Conservation (phyloP, 2,329 filamentous ascomycete genomes). For the Plenodomus biglobosus region DNA sequence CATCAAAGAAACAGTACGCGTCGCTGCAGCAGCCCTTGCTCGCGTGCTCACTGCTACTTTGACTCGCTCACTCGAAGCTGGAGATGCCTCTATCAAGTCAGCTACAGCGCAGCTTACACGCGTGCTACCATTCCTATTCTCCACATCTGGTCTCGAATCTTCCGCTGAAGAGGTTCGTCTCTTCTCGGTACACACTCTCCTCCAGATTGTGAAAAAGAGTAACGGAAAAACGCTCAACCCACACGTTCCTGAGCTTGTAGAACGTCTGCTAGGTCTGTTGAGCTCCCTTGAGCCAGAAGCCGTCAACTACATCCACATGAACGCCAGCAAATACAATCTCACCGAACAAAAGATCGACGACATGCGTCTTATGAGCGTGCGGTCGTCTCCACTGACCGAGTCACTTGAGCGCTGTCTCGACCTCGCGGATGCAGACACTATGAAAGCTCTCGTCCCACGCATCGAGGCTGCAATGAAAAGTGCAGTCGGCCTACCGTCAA, state of each 20-base stretch:
- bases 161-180: constrained; percentile 82
- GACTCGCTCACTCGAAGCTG: constrained; percentile 80
- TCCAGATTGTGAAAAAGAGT: constrained; percentile 88
- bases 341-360: constrained; percentile 90
- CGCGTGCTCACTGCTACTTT: constrained; percentile 81
- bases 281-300: constrained; percentile 87
- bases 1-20: constrained; percentile 86
- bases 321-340: constrained; percentile 79
- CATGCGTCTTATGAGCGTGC: constrained; percentile 76
- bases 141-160: constrained; percentile 85
- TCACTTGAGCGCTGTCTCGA: constrained; percentile 88
- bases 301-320: constrained; percentile 90
- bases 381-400: constrained; percentile 85
- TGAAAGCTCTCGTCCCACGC: constrained; percentile 69
- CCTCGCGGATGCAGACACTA: constrained; percentile 74
- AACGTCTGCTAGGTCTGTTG: constrained; percentile 76
- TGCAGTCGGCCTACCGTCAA: constrained; percentile 88
- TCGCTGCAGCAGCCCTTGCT: constrained; percentile 78
- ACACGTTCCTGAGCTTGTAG: constrained; percentile 79
- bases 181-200: constrained; percentile 76
- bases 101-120: constrained; percentile 80
- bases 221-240: constrained; percentile 72
- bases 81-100: constrained; percentile 65
- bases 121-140: constrained; percentile 87
- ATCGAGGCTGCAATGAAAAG: constrained; percentile 80